Evolutionary conservation across 768 basidiomycete species (phyloP), one percentile per base, ranked within the genome.

Genomic region (Boletus rubescentipes): DNA sequence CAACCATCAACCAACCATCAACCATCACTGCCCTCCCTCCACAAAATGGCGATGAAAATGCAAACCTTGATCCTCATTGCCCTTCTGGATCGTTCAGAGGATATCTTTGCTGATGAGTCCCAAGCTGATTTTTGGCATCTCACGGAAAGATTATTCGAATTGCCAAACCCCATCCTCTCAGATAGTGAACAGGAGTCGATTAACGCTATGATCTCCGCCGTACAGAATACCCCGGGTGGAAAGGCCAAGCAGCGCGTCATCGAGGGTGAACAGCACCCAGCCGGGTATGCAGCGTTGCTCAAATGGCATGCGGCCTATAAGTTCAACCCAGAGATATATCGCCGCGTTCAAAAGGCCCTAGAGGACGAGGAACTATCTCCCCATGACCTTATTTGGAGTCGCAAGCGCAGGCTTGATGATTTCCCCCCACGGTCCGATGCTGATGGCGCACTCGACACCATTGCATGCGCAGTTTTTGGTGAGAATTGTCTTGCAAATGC

Each of bases 21-120:
- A n/a, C n/a, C n/a, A n/a, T n/a, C n/a, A n/a, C n/a, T n/a, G n/a
- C n/a, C n/a, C n/a, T n/a, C n/a, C n/a, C n/a, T n/a, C n/a, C n/a
- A n/a, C 45, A 43, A 34, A 3, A 55, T 55, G 54, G 5, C 54
- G 1, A 55, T 55, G 48, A 55, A 44, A 11, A 55, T 55, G 36
- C 54, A 44, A 12, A 49, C 48, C 0, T 43, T 49, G 1, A 35
- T 55, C 21, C 48, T 55, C 3, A 44, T 55, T 9, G 43, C 47
- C 2, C 48, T 55, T 14, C 14, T 54, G 1, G 53, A 54, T 49
- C 41, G 20, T 2, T 15, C 53, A 1, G 41, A 49, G 5, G 48
- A 55, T 6, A 49, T 55, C 14, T 54, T 49, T 11, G 42, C 47
- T 9, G 42, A 54, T 14, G 53, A 54, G 6, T 37, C 42, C 7